Base-by-base conservation (phyloP, 305 asterid genomes). In the Euphrasia arctica region DNA sequence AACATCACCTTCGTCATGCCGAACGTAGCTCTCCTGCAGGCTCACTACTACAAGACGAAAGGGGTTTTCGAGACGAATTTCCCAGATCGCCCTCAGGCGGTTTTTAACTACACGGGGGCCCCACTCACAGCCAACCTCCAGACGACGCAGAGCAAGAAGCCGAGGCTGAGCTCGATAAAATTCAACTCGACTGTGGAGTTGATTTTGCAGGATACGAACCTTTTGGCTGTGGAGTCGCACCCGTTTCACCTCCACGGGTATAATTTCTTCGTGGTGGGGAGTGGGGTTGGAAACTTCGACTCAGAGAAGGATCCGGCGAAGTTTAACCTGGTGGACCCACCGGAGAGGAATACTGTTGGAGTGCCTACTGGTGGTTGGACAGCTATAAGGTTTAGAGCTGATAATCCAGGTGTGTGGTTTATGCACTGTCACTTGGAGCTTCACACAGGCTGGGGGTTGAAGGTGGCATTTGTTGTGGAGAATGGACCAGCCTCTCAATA, bases 231-330 rank as follows among this genome's bases (percentile, higher is more conserved):
- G 12, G 96, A 88, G 63, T 80, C 90, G 5, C 96, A 88, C 58
- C 96, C 96, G 0, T 79, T 88, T 58, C 96, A 88, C 60, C 93
- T 83, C 6, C 96, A 85, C 4, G 96, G 94, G 2, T 85, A 80
- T 72, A 85, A 85, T n/a, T 85, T 85, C 74, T 85, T 85, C 18
- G 86, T 83, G 0, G 82, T 82, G 1, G 92, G 92, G 11, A 65
- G 64, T 0, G 92, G 92, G 3, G 8, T 80, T 0, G 92, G 92
- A 11, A 85, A 82, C 48, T 85, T 80, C 14, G 75, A 82, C 39
- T 80, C 84, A 0, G 51, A 32, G 3, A 75, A 54, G 1, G 87
- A 85, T 45, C 84, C 84, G 0, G 71, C 68, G 2, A 75, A 67
- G 15, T 85, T 56, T 54, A 85, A 85, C 73, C 59, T 85, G 63